Base-by-base conservation (phyloP, 495 filamentous ascomycete genomes). In the Jackrogersella multiformis region DNA sequence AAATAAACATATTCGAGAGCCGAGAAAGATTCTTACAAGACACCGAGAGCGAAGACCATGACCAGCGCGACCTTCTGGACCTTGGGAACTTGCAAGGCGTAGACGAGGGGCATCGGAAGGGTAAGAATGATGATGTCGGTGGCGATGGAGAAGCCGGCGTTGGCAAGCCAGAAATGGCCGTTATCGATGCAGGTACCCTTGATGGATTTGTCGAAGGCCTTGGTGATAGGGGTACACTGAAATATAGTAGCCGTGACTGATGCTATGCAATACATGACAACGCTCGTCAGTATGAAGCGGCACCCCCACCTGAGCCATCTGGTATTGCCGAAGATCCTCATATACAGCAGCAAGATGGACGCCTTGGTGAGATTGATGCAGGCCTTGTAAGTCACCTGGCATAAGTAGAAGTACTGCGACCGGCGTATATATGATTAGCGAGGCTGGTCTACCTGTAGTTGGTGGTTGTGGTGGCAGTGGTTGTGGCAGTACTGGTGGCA, bases 91-190 rank as follows among this genome's bases (percentile, higher is more conserved):
- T 84, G 80, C 8, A 87, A 70, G 9, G 79, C 69, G 35, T 77
- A 81, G 36, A 89, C 78, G 0, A 84, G 73, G 1, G 83, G 84
- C 78, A 89, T 84, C 4, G 87, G 87, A 26, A 88, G 53, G 2
- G 81, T 51, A 4, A 88, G 79, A 12, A 89, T 81, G 23, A 82
- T 73, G n/a, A 87, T 30, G 67, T 89, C 86, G 15, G 81, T 84
- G n/a, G 70, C 67, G 32, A 87, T 86, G 18, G 81, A 81, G 70
- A 88, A 81, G 0, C 78, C 79, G 1, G 84, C 81, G 56, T 86
- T 87, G 64, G 83, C 79, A 51, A 84, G 84, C 74, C 79, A 80
- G 53, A 80, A 73, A 10, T 72, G 64, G 1, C 67, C 69, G 12
- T 72, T 73, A 55, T 77, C 80, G 48, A 89, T 79, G 68, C 88